A percentile compares a stretch with the other conserved stretches of the same genome.
Conservation (phyloP, 768 basidiomycete genomes). For the Auriscalpium orientale region DNA sequence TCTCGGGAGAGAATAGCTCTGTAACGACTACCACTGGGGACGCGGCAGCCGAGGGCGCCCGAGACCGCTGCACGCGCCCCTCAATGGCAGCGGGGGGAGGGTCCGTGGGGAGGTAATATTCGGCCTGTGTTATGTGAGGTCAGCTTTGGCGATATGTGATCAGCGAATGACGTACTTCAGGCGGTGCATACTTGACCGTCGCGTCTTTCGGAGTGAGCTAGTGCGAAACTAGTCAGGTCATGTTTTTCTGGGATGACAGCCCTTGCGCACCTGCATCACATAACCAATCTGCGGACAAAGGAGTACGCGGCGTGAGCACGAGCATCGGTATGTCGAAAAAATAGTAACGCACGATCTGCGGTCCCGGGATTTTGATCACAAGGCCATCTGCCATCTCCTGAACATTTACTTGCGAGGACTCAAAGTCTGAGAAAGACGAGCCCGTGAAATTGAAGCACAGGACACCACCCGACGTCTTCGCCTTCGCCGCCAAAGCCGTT, state of each 20-base stretch:
- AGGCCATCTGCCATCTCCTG: constrained; percentile 8
- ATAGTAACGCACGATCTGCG: constrained; percentile 6
- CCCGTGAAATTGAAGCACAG: constrained; percentile 8
- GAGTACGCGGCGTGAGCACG: not conserved
- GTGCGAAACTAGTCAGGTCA: no score
- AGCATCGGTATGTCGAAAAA: not conserved
- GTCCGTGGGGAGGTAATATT: no score
- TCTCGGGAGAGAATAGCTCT: no score
- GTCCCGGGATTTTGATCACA: constrained; percentile 16
- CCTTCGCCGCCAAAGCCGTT: not conserved
- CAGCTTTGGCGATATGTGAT: no score
- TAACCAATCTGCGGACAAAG: not conserved
- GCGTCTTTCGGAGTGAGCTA: not conserved
- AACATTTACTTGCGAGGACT: constrained; percentile 1
- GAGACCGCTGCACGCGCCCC: no score
- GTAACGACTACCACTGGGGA: no score
- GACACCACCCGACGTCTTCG: constrained; percentile 7
- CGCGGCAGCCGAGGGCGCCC: no score
- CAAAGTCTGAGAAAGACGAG: not conserved
- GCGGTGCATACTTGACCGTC: not conserved
- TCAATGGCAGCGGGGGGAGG: no score
- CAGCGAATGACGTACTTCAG: not conserved
- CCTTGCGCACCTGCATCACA: not conserved
- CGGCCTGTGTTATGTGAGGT: no score
- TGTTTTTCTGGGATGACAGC: no score